Conservation (phyloP, 305 asterid species). For the Solanum hybrid region DNA sequence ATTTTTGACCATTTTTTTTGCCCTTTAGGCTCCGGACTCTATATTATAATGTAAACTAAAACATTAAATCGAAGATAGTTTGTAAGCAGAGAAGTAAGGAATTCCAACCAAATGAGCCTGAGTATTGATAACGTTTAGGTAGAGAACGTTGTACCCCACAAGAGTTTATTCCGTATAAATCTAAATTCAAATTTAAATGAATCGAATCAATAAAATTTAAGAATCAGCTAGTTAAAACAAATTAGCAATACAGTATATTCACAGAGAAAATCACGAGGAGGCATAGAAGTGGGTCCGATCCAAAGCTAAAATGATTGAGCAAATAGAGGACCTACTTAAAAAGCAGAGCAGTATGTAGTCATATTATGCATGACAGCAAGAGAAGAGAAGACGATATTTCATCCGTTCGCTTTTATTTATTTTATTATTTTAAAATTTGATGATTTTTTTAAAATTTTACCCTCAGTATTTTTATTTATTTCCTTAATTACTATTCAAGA, state of each 20-base stretch:
- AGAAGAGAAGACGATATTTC: not conserved
- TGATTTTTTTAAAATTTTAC: too few species aligned
- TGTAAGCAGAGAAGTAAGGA: not conserved
- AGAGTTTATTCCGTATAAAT: rapidly evolving
- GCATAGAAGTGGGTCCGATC: not conserved
- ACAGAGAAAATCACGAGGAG: not conserved
- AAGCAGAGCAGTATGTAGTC: not conserved
- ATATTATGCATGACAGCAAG: not conserved
- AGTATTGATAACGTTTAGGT: not conserved
- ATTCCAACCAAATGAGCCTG: not conserved
- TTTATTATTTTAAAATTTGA: too few species aligned
- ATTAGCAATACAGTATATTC: not conserved
- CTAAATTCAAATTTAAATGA: not conserved
- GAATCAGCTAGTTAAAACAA: not conserved
- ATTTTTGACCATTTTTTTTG: too few species aligned
- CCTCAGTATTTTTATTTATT: too few species aligned
- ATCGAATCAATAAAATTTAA: rapidly evolving
- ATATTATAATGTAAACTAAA: not conserved
- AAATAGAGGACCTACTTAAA: not conserved
- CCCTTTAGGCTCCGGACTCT: too few species aligned
- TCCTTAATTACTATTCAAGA: not conserved
- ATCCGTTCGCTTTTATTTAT: not conserved
- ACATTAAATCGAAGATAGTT: not conserved
- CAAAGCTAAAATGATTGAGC: not conserved
- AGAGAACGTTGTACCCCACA: not conserved